Base-by-base conservation (phyloP, 345 rosid species). In the Gossypium stocksii region DNA sequence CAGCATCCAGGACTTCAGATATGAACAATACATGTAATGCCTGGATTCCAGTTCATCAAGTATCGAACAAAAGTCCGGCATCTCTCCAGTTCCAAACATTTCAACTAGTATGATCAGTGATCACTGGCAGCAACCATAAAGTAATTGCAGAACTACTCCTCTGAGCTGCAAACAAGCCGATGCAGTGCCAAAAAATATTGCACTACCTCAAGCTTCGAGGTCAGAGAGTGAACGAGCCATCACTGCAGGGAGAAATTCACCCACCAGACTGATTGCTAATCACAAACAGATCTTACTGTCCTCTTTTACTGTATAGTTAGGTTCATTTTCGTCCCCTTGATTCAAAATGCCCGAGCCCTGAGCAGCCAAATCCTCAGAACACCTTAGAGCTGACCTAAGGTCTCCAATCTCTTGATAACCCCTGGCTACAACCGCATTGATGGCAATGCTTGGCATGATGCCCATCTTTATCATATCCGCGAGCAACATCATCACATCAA, bases 391-490 rank as follows among this genome's bases (percentile, higher is more conserved):
- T 25, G 87, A 85, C 54, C 76, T 83, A 53, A 69, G 59, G 76
- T 82, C 74, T 49, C 88, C 85, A 71, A 66, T 87, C 73, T 82
- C 85, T 80, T 66, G 83, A 77, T 88, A 88, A 72, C 86, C 76
- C 64, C 15, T 74, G 54, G 64, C 74, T 61, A 91, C 52, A 60
- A 84, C 67, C 44, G 69, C 65, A 78, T 83, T 77, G 72, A 77
- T 72, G 64, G 60, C 15, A 65, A 78, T 72, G 73, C 85, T 85
- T 15, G 90, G 90, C 82, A 91, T 14, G 11, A 78, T 53, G 27
- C 93, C 91, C 78, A 76, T 84, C 88, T 89, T 88, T 76, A 86
- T 81, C 86, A 87, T 84, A 75, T 91, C 97, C 27, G 87, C 86
- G 25, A 85, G 92, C 86, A 91, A 77, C 83, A 87, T 79, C 91